Evolutionary conservation across 768 basidiomycete genomes (phyloP), one percentile per base, ranked within the genome.

Genomic region (Mycena olivaceomarginata): DNA sequence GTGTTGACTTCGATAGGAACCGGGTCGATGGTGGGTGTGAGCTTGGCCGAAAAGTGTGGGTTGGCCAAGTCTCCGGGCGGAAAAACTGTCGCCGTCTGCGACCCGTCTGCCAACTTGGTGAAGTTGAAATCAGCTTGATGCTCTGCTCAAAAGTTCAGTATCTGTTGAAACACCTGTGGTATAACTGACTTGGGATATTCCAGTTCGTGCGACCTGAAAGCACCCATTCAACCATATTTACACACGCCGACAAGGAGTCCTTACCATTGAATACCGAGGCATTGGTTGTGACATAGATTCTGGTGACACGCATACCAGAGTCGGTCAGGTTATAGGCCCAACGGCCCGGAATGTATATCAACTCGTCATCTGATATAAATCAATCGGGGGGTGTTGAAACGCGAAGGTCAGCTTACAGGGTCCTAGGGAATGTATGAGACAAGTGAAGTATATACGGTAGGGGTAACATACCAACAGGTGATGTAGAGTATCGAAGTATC

Each of bases 311-410:
- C 39, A 72, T 37, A 10, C 70, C 78, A n/a, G 57, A 43, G 15
- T 51, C 41, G 12, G 75, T 75, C 53, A 63, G 70, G 8, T 67
- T 57, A 46, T 79, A 76, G 13, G 53, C 66, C 75, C 74, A 76
- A 15, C 67, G 31, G 7, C 75, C 78, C 13, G 78, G 78, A 15
- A 70, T 59, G 48, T 79, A 76, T 13, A 79, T 76, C 53, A 76
- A 53, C 60, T 79, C 75, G 62, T 79, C 67, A 40, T 76, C 78
- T 79, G 40, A 18, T 16, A 51, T 15, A 16, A 51, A 16, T 51
- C 7, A 15, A 18, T 51, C 1, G 16, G 15, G 48, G n/a, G 18
- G 7, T 15, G 7, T 16, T 18, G 16, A 16, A 18, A 51, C 15
- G 16, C 48, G 16, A 51, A 51, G 48, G 15, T 45, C 31, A 15